Percentiles rank a stretch among this genome's conserved stretches.
These are phyloP conservation scores for Epichloe uncinata DNA, from an alignment of 2,329 filamentous ascomycete genomes.

Conservation along the genomic window DNA sequence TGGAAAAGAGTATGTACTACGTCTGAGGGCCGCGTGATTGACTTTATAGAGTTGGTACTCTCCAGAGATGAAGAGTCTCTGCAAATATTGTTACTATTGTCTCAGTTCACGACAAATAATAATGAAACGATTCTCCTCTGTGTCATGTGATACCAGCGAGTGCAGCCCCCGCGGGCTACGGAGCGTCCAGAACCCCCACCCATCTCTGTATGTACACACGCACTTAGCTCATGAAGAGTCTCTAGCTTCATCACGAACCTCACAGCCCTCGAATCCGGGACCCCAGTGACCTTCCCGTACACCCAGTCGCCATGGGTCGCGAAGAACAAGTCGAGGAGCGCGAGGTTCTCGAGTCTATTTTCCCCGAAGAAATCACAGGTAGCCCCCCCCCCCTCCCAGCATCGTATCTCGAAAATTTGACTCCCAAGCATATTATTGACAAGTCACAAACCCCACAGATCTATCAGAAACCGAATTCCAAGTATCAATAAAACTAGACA, in stretches of 20 bases:
- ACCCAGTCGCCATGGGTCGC: slow-evolving; percentile 37
- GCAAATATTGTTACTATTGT: no score
- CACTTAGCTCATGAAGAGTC: no score
- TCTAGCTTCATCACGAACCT: neutral
- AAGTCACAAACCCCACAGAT: slow-evolving; percentile 39
- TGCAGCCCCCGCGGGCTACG: slow-evolving; percentile 13
- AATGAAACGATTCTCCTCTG: no score
- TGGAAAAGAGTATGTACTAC: no score
- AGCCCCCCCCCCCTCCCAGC: neutral
- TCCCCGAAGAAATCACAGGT: slow-evolving; percentile 95
- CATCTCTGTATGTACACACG: no score
- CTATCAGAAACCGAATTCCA: slow-evolving; percentile 83
- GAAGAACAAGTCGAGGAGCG: slow-evolving; percentile 95
- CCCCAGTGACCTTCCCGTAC: neutral
- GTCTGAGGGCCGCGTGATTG: no score
- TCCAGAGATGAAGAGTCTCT: no score
- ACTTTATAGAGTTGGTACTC: no score
- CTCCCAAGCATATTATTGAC: neutral
- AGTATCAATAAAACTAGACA: slow-evolving; percentile 74
- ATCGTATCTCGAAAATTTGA: no score
- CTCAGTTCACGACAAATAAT: no score
- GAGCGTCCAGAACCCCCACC: slow-evolving; percentile 12
- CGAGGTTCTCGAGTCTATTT: slow-evolving; percentile 96
- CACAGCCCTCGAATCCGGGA: neutral
- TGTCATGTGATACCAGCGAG: no score